Evolutionary conservation across 148 eudicot genomes (phyloP).

Genomic region (Nepenthes gracilis): DNA sequence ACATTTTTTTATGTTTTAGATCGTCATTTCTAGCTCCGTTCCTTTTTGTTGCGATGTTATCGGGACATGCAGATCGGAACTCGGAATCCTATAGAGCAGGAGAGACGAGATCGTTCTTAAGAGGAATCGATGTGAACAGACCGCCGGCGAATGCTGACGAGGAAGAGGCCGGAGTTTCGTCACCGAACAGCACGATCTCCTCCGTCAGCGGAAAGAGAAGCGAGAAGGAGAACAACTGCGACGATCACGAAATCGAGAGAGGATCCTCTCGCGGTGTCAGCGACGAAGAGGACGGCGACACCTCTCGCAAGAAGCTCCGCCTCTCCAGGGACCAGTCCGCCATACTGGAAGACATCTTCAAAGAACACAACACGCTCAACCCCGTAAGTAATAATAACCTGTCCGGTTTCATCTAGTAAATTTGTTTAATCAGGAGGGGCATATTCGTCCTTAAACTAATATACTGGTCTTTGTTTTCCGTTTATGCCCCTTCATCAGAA

Average conservation of each 20-base stretch:
- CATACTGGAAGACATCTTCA: conserved; percentile 70
- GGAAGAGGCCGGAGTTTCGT: conserved; percentile 66
- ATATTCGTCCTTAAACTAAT: conserved; percentile 9
- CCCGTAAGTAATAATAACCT: conserved; percentile 36
- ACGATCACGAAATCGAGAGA: conserved; percentile 35
- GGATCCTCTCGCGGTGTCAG: conserved; percentile 42
- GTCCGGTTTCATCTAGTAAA: background rate
- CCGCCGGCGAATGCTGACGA: conserved; percentile 28
- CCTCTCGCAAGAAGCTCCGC: conserved; percentile 57
- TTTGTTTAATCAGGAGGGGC: background rate
- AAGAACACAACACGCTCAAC: conserved; percentile 74
- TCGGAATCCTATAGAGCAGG: conserved; percentile 21
- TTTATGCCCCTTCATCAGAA: conserved; percentile 33
- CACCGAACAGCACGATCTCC: conserved; percentile 88
- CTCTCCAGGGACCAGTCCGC: conserved; percentile 71
- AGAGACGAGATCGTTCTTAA: conserved; percentile 26
- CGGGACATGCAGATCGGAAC: conserved; percentile 29
- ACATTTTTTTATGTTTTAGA: no score
- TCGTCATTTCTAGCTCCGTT: background rate
- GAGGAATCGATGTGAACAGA: conserved; percentile 54
- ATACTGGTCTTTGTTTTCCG: conserved; percentile 1
- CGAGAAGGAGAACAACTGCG: conserved; percentile 30
- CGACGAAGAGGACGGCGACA: conserved; percentile 80
- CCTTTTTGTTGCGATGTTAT: background rate
- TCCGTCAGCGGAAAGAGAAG: conserved; percentile 65